phyloP scores from a whole-genome alignment of 371 early-diverging fungal genomes.

The Thermomucor indicae-seudaticae region DNA sequence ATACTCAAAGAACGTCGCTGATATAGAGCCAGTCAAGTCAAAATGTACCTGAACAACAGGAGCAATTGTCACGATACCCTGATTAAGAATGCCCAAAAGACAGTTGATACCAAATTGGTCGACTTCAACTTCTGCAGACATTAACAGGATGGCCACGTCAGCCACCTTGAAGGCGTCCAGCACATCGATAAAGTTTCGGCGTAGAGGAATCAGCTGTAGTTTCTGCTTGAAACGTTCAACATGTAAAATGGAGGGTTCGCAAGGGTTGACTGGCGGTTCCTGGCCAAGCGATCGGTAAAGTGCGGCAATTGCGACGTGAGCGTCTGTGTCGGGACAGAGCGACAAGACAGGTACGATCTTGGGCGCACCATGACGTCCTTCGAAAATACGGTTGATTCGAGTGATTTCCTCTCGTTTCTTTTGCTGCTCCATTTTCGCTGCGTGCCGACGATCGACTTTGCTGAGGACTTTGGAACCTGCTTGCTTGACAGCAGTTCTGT shows the following conservation, averaged over 20 bases:
- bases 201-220: slow-evolving; percentile 67
- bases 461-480: slow-evolving; percentile 36
- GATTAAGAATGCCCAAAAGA: slow-evolving; percentile 78
- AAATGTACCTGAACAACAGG: slow-evolving; percentile 59
- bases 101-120: slow-evolving; percentile 86
- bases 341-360: slow-evolving; percentile 80
- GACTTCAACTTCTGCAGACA: slow-evolving; percentile 90
- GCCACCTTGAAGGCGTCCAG: slow-evolving; percentile 89
- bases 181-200: slow-evolving; percentile 68
- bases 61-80: slow-evolving; percentile 80
- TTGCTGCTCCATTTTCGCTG: slow-evolving; percentile 75
- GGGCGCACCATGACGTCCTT: slow-evolving; percentile 79
- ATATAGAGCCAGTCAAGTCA: neutral
- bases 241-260: slow-evolving; percentile 20
- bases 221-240: slow-evolving; percentile 84
- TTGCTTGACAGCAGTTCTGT: slow-evolving; percentile 59
- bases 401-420: slow-evolving; percentile 76
- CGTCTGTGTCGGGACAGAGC: slow-evolving; percentile 77
- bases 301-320: slow-evolving; percentile 47
- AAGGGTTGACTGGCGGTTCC: slow-evolving; percentile 26
- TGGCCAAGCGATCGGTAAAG: slow-evolving; percentile 55
- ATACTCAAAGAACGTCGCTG: neutral
- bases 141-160: slow-evolving; percentile 81
- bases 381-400: slow-evolving; percentile 71
- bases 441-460: slow-evolving; percentile 83